Conservation (phyloP, 1,139 yeast species). For the Lodderomyces jiufengensis region DNA sequence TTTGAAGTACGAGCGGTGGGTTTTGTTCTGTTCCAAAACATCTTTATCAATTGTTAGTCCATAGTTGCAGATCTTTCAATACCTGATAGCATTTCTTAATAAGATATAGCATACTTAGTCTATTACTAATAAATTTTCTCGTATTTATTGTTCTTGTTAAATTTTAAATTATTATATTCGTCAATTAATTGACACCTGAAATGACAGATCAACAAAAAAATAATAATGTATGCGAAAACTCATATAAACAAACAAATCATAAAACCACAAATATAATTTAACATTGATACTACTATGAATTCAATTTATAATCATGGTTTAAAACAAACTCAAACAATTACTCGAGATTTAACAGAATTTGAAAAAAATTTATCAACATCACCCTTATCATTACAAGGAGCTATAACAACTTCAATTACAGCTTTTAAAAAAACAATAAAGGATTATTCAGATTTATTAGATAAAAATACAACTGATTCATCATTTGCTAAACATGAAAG, state of each 20-base stretch:
- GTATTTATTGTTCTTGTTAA: too few relatives aligned
- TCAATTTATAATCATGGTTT: conserved; percentile 85
- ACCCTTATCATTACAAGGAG: conserved; percentile 76
- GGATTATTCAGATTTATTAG: conserved; percentile 67
- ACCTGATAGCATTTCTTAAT: too few relatives aligned
- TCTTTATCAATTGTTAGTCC: too few relatives aligned
- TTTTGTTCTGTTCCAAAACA: too few relatives aligned
- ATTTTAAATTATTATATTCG: too few relatives aligned
- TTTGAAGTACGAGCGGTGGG: too few relatives aligned
- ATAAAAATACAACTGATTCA: conserved; percentile 56
- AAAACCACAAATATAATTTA: neutral
- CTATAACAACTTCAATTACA: conserved; percentile 78
- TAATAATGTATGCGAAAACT: too few relatives aligned
- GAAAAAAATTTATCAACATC: conserved; percentile 65
- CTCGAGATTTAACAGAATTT: conserved; percentile 64
- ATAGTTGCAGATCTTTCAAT: too few relatives aligned
- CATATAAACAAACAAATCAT: too few relatives aligned
- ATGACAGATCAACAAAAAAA: too few relatives aligned
- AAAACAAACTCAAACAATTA: conserved; percentile 73
- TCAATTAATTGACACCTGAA: too few relatives aligned
- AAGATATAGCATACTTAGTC: too few relatives aligned
- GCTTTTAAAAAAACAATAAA: conserved; percentile 72
- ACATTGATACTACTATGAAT: conserved; percentile 54
- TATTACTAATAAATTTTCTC: neutral
- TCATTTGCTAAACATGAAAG: conserved; percentile 60